These are phyloP conservation scores for Ophiostoma novo-ulmi DNA, from an alignment of 2,329 filamentous ascomycete genomes.

Conservation along the genomic window DNA sequence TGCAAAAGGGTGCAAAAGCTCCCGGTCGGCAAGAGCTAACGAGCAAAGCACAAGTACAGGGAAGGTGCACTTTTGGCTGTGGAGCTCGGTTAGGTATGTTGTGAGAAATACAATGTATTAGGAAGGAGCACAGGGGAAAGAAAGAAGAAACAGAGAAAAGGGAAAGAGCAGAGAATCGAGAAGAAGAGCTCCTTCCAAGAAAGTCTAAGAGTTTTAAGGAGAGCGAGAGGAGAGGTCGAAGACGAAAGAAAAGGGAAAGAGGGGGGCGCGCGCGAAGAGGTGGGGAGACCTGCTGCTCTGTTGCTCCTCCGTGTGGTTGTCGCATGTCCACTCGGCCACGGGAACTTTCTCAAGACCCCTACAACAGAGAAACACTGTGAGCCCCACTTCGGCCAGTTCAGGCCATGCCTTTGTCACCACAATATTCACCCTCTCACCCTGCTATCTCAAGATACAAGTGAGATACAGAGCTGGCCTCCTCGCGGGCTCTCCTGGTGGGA, in stretches of 20 bases:
- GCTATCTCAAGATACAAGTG: too few species aligned
- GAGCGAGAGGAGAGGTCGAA: background rate
- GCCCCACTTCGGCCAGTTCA: conserved; percentile 8
- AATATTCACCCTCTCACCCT: background rate
- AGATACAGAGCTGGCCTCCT: background rate
- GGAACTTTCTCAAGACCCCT: background rate
- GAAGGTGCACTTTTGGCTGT: background rate
- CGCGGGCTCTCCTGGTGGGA: background rate
- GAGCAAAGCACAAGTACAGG: background rate
- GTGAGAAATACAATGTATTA: background rate
- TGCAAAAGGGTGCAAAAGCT: background rate
- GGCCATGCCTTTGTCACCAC: conserved; percentile 6
- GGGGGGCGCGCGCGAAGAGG: conserved; percentile 12
- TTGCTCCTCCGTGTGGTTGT: conserved; percentile 1
- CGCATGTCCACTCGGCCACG: background rate
- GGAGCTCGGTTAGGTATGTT: background rate
- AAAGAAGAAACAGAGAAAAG: background rate
- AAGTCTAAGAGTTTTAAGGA: background rate
- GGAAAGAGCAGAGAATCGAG: background rate
- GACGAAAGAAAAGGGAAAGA: conserved; percentile 12
- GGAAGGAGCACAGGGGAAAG: background rate
- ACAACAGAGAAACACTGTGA: background rate
- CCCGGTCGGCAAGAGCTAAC: background rate
- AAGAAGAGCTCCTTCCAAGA: background rate
- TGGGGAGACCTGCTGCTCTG: background rate